These are phyloP conservation scores for Asterochloris erici DNA, from an alignment of 139 green algal species.

Conservation along the genomic window DNA sequence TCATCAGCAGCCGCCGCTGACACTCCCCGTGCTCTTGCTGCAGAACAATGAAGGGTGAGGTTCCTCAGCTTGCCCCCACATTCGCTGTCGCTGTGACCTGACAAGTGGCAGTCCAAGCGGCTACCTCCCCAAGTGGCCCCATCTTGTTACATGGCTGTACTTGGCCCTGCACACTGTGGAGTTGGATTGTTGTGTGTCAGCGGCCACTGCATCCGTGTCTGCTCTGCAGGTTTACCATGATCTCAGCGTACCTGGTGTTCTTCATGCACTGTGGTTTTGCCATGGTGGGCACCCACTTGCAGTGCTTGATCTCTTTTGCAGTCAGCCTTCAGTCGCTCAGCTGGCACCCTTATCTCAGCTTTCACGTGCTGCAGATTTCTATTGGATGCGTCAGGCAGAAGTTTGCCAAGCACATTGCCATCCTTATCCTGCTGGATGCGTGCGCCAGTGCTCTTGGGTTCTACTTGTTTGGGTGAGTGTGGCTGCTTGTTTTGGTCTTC, in stretches of 20 bases:
- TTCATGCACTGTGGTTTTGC: conserved; percentile 76
- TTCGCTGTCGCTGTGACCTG: background rate
- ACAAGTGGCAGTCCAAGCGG: background rate
- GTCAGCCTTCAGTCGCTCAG: background rate
- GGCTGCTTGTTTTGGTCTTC: background rate
- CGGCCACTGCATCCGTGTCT: background rate
- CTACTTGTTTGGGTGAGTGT: conserved; percentile 23
- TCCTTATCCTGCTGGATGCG: conserved; percentile 38
- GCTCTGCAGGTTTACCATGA: conserved; percentile 40
- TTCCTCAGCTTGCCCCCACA: background rate
- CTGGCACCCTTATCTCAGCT: no score
- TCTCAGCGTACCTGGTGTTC: conserved; percentile 57
- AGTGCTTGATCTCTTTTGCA: background rate
- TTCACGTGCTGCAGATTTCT: conserved; percentile 29
- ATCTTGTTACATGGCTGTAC: background rate
- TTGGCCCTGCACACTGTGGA: no score
- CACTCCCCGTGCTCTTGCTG: no score
- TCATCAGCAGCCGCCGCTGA: no score
- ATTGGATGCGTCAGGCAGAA: conserved; percentile 32
- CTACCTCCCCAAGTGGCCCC: no score
- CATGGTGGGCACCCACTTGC: conserved; percentile 38
- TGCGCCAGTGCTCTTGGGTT: conserved; percentile 26
- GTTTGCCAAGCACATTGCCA: conserved; percentile 42
- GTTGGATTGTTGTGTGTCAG: background rate
- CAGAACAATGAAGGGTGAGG: no score